Evolutionary conservation across 805 yeast species (phyloP).

Genomic region (Cyberlindnera maritima): DNA sequence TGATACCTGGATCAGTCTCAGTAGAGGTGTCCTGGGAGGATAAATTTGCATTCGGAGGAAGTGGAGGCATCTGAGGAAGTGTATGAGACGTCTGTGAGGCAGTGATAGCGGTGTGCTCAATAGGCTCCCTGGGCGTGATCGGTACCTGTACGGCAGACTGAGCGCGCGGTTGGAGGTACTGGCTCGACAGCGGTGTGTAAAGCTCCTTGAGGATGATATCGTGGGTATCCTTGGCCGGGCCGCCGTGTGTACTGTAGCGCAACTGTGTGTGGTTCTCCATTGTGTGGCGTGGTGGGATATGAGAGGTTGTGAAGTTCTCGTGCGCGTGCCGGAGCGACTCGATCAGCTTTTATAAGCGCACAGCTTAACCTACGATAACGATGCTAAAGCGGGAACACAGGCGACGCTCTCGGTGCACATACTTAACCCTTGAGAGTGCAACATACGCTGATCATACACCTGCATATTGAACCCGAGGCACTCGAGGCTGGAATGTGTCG

Average conservation of each 20-base stretch:
- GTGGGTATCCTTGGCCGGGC: neutral
- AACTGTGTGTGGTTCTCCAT: neutral
- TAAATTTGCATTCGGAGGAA: neutral
- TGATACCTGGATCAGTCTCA: neutral
- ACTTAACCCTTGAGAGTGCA: too few species aligned
- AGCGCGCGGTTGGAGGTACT: neutral
- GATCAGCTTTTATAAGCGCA: neutral
- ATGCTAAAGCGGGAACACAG: neutral
- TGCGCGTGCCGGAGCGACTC: neutral
- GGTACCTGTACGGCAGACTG: neutral
- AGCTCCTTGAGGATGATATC: neutral
- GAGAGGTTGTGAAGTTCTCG: neutral
- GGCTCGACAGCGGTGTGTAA: neutral
- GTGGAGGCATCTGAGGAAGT: neutral
- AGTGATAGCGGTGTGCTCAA: neutral
- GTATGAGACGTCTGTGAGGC: neutral
- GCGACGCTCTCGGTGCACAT: neutral
- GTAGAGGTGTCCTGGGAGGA: neutral
- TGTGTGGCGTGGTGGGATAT: neutral
- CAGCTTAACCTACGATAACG: neutral
- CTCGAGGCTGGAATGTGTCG: too few species aligned
- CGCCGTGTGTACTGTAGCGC: neutral
- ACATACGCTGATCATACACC: too few species aligned
- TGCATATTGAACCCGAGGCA: too few species aligned
- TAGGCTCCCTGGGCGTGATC: neutral